A percentile compares a stretch with the other conserved stretches of the same genome.
phyloP scores from a whole-genome alignment of 164 flowering plant genomes.

The Tinospora cordifolia region DNA sequence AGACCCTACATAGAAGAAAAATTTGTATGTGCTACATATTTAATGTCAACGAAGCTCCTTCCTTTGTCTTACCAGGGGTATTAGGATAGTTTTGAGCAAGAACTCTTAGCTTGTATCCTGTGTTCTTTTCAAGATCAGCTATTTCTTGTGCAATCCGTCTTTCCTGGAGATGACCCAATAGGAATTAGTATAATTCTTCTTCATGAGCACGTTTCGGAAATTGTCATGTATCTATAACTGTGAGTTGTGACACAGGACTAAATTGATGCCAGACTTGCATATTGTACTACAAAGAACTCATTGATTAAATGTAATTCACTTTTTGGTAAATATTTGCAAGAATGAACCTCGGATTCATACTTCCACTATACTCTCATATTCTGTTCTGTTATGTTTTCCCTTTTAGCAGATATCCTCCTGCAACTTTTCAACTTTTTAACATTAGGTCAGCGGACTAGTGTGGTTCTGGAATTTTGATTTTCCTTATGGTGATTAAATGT shows the following conservation, averaged over 20 bases:
- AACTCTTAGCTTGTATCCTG: slow-evolving; percentile 87
- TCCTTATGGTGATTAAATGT: no score
- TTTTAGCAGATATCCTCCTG: no score
- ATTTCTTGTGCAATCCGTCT: slow-evolving; percentile 66
- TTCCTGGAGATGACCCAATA: slow-evolving; percentile 43
- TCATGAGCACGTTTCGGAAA: neutral
- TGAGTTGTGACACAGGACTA: neutral
- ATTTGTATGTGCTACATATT: neutral
- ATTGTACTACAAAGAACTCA: no score
- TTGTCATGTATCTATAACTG: neutral
- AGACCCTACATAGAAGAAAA: no score
- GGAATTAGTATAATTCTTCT: neutral
- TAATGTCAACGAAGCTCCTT: neutral
- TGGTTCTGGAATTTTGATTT: no score
- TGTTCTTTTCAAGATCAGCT: slow-evolving; percentile 63
- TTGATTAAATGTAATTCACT: no score
- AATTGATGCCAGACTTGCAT: neutral
- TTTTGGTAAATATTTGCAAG: no score
- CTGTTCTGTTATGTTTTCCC: no score
- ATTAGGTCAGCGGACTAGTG: no score
- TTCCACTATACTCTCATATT: no score
- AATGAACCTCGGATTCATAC: no score
- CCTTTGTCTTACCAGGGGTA: slow-evolving; percentile 65
- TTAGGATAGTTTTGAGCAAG: slow-evolving; percentile 95
- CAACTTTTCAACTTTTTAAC: no score